Conservation (phyloP, 352 stramenopile genomes). For the Pythium monospermum region DNA sequence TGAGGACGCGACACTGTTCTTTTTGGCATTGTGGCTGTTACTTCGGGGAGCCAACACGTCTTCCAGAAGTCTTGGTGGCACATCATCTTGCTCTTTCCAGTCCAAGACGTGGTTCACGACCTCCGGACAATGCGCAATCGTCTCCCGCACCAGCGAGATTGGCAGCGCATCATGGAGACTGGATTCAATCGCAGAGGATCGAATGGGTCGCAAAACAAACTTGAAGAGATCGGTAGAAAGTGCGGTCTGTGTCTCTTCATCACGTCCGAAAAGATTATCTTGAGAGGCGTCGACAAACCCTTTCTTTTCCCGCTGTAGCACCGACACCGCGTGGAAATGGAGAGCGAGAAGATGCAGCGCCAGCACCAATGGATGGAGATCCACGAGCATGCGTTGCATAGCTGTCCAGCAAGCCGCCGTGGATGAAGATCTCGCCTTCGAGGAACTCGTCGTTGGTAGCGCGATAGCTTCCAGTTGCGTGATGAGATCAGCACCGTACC, state of each 20-base stretch:
- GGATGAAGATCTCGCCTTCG: constrained; percentile 5
- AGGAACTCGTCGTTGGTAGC: background rate
- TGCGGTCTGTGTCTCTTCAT: constrained; percentile 22
- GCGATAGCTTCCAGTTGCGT: constrained; percentile 6
- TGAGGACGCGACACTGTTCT: background rate
- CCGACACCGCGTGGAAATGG: constrained; percentile 39
- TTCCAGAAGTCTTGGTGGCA: constrained; percentile 39
- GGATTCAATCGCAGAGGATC: constrained; percentile 75
- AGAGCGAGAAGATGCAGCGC: constrained; percentile 51
- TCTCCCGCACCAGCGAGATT: constrained; percentile 71
- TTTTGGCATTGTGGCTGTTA: constrained; percentile 13
- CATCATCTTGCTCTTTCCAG: constrained; percentile 65
- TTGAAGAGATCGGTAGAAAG: constrained; percentile 70
- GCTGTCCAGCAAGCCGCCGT: constrained; percentile 33
- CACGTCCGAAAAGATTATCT: constrained; percentile 32
- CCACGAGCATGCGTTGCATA: constrained; percentile 44
- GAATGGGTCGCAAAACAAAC: constrained; percentile 70
- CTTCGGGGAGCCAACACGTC: constrained; percentile 10
- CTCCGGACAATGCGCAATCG: constrained; percentile 71
- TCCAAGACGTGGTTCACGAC: constrained; percentile 73
- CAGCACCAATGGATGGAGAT: constrained; percentile 53
- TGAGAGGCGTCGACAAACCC: background rate
- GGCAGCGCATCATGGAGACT: constrained; percentile 68
- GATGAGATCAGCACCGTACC: constrained; percentile 14
- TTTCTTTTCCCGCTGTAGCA: constrained; percentile 8